Conservation (phyloP, 2,329 filamentous ascomycete genomes). For the Ascochyta koolunga region DNA sequence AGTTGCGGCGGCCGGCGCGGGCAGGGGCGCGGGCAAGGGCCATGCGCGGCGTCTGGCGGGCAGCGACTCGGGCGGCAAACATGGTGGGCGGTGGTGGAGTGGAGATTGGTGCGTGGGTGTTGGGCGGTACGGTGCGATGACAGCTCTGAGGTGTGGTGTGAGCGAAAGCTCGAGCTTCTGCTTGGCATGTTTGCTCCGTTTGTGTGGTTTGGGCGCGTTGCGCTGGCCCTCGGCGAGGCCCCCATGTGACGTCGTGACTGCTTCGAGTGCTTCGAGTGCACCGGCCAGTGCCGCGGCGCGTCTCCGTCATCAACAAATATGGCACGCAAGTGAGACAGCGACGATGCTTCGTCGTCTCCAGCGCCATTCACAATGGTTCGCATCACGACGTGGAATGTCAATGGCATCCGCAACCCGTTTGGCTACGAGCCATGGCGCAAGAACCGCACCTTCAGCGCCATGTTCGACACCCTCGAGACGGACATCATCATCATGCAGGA, state of each 20-base stretch:
- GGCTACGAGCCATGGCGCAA: constrained; percentile 59
- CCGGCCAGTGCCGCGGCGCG: constrained; percentile 22
- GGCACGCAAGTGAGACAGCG: constrained; percentile 7
- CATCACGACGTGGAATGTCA: constrained; percentile 69
- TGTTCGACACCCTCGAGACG: constrained; percentile 92
- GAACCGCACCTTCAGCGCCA: constrained; percentile 61
- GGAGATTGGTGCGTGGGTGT: constrained; percentile 32
- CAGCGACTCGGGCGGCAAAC: constrained; percentile 41
- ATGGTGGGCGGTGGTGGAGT: constrained; percentile 37
- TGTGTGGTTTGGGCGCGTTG: constrained; percentile 1
- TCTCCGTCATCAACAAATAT: constrained; percentile 8
- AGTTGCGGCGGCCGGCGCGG: constrained; percentile 72
- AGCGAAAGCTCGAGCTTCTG: constrained; percentile 17
- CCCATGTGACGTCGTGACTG: constrained; percentile 34
- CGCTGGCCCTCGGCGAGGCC: background rate
- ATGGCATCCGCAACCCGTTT: constrained; percentile 62
- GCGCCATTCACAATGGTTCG: constrained; percentile 66
- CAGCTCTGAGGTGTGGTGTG: constrained; percentile 30
- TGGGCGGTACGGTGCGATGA: constrained; percentile 21
- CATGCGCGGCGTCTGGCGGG: constrained; percentile 61
- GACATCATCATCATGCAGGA: constrained; percentile 97
- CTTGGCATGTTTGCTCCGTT: constrained; percentile 36
- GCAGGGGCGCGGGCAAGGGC: constrained; percentile 61
- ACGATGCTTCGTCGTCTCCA: constrained; percentile 15
- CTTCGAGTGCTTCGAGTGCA: constrained; percentile 10